These are phyloP conservation scores for Nemania sp. DNA, from an alignment of 2,329 filamentous ascomycete genomes.

Conservation along the genomic window DNA sequence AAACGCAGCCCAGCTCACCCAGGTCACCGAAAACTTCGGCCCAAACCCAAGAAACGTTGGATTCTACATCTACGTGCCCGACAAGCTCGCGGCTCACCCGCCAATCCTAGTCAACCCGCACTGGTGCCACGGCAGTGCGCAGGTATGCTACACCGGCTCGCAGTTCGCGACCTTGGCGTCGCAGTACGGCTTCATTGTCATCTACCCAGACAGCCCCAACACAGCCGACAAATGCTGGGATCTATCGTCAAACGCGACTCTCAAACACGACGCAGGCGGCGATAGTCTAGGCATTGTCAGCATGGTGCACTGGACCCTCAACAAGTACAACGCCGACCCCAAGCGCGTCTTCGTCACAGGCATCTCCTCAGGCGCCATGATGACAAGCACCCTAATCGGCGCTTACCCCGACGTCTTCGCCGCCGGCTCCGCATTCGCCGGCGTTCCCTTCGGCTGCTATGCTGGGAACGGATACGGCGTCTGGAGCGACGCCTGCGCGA, in stretches of 20 bases:
- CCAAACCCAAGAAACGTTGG: slow-evolving; percentile 63
- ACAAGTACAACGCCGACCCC: slow-evolving; percentile 51
- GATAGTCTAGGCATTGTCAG: slow-evolving; percentile 56
- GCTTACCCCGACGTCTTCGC: slow-evolving; percentile 63
- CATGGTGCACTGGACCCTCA: slow-evolving; percentile 53
- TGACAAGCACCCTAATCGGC: slow-evolving; percentile 56
- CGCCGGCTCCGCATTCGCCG: slow-evolving; percentile 59
- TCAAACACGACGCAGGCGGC: slow-evolving; percentile 53
- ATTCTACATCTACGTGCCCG: slow-evolving; percentile 66
- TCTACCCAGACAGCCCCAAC: slow-evolving; percentile 51
- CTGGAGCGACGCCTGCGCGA: slow-evolving; percentile 67
- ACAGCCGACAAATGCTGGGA: slow-evolving; percentile 67
- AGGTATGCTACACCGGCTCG: slow-evolving; percentile 61
- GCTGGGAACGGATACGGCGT: slow-evolving; percentile 54
- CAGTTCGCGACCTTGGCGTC: slow-evolving; percentile 67
- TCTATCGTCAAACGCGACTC: slow-evolving; percentile 59
- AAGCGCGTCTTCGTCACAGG: slow-evolving; percentile 51
- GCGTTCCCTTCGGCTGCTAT: slow-evolving; percentile 66
- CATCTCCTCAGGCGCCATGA: slow-evolving; percentile 52
- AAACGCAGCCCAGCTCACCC: slow-evolving; percentile 46
- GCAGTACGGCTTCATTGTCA: slow-evolving; percentile 56
- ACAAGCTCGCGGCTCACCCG: slow-evolving; percentile 57
- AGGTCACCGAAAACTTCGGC: slow-evolving; percentile 51
- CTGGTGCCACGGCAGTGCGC: slow-evolving; percentile 68
- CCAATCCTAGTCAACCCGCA: slow-evolving; percentile 67